These are phyloP conservation scores for Iberis pinnata DNA, from an alignment of 345 rosid genomes.

Conservation along the genomic window DNA sequence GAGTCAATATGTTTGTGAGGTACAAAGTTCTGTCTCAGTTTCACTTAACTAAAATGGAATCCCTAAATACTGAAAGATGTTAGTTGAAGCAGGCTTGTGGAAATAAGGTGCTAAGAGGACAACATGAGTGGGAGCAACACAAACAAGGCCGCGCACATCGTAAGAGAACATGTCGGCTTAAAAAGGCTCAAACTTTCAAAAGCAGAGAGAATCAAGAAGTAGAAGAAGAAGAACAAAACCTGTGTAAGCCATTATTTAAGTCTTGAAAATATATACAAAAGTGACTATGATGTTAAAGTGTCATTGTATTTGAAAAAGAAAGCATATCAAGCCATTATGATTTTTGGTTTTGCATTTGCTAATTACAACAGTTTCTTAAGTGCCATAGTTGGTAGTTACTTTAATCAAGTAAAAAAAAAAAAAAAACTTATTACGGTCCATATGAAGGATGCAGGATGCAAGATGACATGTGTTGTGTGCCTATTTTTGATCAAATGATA, in stretches of 20 bases:
- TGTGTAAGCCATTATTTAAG: no score
- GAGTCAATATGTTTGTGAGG: conserved; percentile 83
- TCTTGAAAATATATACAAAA: no score
- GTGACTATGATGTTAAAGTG: no score
- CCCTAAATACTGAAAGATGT: not conserved
- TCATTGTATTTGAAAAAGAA: no score
- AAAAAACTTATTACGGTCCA: no score
- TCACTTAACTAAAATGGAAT: not conserved
- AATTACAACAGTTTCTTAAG: not conserved
- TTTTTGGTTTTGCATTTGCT: not conserved
- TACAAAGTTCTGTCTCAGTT: conserved; percentile 23
- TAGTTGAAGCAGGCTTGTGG: conserved; percentile 64
- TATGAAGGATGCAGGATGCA: no score
- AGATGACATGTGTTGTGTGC: no score
- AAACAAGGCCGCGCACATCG: conserved; percentile 73
- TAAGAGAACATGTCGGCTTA: conserved; percentile 45
- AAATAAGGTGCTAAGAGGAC: conserved; percentile 78
- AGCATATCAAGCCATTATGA: not conserved
- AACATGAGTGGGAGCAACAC: conserved; percentile 93
- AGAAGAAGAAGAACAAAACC: not conserved
- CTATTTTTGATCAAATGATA: no score
- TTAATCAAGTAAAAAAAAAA: no score
- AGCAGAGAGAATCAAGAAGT: conserved; percentile 21
- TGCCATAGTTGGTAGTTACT: not conserved
- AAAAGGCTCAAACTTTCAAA: conserved; percentile 31